Base-by-base conservation (phyloP, 1,139 yeast species). In the Kluyveromyces marxianus region DNA sequence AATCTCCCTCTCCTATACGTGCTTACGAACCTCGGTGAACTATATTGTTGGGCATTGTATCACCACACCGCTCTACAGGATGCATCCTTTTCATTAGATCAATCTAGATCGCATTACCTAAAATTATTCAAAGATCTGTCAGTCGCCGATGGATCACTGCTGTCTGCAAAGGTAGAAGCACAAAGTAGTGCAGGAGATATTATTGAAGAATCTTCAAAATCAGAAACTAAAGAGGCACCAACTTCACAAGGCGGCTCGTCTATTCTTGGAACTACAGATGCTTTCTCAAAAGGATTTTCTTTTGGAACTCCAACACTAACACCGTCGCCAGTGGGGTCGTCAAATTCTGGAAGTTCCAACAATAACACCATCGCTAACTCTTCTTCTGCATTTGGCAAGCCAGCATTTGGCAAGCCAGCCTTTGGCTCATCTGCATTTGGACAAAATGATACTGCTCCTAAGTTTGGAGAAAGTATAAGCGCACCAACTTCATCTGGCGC, bases 1-100 rank as follows among this genome's bases (percentile, higher is more conserved):
- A 71, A 77, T 40, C 69, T 84, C 49, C 95, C 95, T 0, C 70
- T 83, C 39, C 49, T 85, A 7, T 76, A 83, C 69, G 69, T 76
- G 3, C 64, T 85, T 47, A 81, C 83, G 41, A 74, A 81, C 54
- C 75, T 76, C 47, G 95, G 95, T 30, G 67, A 65, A 25, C 60
- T 86, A 30, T 63, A 77, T 41, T 71, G 76, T 2, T 84, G 92
- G 87, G 76, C 85, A 67, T 58, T 86, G 2, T 79, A 78, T 58
- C 77, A 79, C 50, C 66, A 73, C 14, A 54, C 63, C 3, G 80
- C 75, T 2, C 65, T 80, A 14, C 70, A 72, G 44, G 53, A 65
- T 4, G 61, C 61, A 0, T 54, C 56, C 1, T 63, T 65, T 45
- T 53, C 55, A 31, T 46, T 60, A 7, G 46, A 48, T 1, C 38